Conservation (phyloP, 2,329 filamentous ascomycete genomes). For the Ascocoryne sarcoides region DNA sequence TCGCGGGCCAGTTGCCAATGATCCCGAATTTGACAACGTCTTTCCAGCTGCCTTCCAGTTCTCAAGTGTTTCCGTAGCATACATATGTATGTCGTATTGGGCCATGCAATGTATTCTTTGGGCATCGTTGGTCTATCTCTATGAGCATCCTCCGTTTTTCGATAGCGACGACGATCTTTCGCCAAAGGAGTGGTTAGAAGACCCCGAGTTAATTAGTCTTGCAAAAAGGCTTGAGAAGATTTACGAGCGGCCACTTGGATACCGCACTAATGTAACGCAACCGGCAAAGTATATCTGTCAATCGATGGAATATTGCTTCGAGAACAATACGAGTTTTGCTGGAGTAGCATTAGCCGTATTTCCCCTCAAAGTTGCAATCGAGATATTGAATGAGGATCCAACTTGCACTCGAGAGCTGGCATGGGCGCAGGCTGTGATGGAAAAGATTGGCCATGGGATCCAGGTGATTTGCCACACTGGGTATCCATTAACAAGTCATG, state of each 20-base stretch:
- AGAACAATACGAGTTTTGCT: constrained; percentile 17
- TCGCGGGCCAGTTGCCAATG: background rate
- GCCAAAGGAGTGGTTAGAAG: background rate
- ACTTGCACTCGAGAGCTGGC: constrained; percentile 11
- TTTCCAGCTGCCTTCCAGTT: constrained; percentile 30
- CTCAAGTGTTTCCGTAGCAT: constrained; percentile 20
- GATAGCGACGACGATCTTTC: background rate
- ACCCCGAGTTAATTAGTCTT: too few relatives aligned
- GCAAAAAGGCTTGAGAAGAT: too few relatives aligned
- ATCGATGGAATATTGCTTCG: constrained; percentile 28
- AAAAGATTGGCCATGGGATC: constrained; percentile 6
- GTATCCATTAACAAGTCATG: background rate
- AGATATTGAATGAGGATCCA: constrained; percentile 12
- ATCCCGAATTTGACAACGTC: constrained; percentile 8
- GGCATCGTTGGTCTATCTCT: constrained; percentile 27
- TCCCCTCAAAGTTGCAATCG: constrained; percentile 22
- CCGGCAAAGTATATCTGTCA: constrained; percentile 30
- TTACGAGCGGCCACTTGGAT: constrained; percentile 19
- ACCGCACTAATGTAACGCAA: constrained; percentile 20
- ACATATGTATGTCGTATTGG: constrained; percentile 29
- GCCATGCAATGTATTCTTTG: constrained; percentile 28
- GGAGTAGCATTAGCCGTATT: constrained; percentile 15
- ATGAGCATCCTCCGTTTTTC: constrained; percentile 14
- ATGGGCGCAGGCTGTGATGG: constrained; percentile 14
- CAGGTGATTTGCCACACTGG: constrained; percentile 4